These are phyloP conservation scores for Mimosa bimucronata DNA, from an alignment of 306 rosid genomes.

Conservation along the genomic window DNA sequence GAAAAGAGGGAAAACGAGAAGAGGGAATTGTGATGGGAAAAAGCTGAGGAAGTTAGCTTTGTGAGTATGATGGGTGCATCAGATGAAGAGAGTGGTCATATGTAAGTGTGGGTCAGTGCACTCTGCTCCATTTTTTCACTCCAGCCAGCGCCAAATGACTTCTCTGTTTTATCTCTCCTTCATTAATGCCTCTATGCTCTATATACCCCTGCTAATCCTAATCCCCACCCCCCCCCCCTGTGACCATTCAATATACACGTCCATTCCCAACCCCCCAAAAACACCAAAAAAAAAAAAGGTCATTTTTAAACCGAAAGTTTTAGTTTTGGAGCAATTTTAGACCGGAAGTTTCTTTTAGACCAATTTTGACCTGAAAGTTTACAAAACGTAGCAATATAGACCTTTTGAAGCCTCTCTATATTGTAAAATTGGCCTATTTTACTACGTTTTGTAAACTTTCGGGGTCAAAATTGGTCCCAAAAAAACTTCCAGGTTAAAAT, in stretches of 20 bases:
- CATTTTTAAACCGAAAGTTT: too few species aligned
- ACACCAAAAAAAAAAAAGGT: background rate
- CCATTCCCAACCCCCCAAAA: background rate
- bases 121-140: constrained; percentile 7
- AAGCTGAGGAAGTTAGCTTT: constrained; percentile 28
- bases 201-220: background rate
- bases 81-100: constrained; percentile 33
- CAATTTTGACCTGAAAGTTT: too few species aligned
- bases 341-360: too few species aligned
- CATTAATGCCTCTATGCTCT: background rate
- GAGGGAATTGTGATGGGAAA: background rate
- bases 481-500: too few species aligned
- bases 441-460: too few species aligned
- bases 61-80: constrained; percentile 25
- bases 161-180: background rate
- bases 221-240: background rate
- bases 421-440: too few species aligned
- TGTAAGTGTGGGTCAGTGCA: constrained; percentile 34
- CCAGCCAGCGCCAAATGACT: constrained; percentile 26
- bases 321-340: too few species aligned
- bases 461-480: too few species aligned
- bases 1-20: background rate
- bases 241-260: background rate
- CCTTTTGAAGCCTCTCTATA: too few species aligned
- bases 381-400: too few species aligned